Evolutionary conservation across 1,284 basidiomycete species (phyloP), one percentile per base, ranked within the genome.

Genomic region (Malassezia dermatis): DNA sequence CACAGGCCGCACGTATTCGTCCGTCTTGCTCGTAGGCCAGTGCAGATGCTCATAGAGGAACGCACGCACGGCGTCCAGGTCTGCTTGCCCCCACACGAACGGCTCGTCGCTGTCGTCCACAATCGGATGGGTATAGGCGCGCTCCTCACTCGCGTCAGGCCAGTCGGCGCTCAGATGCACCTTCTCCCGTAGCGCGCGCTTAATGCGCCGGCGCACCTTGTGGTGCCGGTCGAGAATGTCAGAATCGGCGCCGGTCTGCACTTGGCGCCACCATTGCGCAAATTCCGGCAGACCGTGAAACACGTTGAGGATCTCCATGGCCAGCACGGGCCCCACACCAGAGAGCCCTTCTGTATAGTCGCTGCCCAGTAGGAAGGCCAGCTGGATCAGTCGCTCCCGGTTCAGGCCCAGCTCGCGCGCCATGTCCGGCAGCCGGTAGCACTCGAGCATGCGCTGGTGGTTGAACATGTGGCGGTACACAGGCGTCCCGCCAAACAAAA

Each of bases 391-490:
- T 31, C 86, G 85, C 63, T 88, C 86, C 26, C 89, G 81, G 52
- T 88, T 86, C 13, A 99, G 79, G 1, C 89, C 86, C 6, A 98
- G 79, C 75, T 98, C 94, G 39, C 90, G 82, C 48, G 83, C 80
- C 51, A 98, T 80, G 73, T 99, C 94, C 1, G 82, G 77, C 6
- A 84, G 78, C 31, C 94, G 78, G 78, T 94, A 98, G 71, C 89
- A 91, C 76, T 98, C 93, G 55, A 96, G 93, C 8, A 89, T 94
- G 79, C 95, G 96, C 57, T 88, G 87, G 77, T 96, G 89, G 76
- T 96, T 96, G 79, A 99, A 99, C 86, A 99, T 94, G 76, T 99
- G 95, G 77, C 94, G 94, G 80, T 87, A 95, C 40, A 98, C 88
- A 26, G 89, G 84, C 56, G 81, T 79, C 15, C 88, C 93, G 28